Evolutionary conservation across 352 stramenopile genomes (phyloP), one percentile per base, ranked within the genome.

Genomic region (Globisporangium sylvaticum): DNA sequence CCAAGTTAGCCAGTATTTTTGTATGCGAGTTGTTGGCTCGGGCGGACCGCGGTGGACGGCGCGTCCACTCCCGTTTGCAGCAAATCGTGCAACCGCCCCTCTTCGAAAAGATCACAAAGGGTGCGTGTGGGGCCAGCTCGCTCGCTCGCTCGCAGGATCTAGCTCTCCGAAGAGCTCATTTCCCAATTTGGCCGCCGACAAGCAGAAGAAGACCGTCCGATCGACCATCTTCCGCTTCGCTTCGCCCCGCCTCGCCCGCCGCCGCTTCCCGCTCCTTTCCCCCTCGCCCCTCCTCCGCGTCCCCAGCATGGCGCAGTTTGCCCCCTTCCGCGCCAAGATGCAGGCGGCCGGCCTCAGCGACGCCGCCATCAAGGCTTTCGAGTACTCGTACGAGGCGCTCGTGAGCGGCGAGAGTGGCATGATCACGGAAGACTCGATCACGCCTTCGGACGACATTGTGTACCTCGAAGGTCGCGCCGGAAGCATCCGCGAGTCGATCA

Each of bases 311-410:
- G 63, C 78, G 8, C 65, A 78, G 58, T 97, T 93, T 68, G 79
- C 83, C 63, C 82, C 78, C 20, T 96, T 90, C 77, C 84, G 98
- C 83, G 76, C 87, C 72, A 99, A 99, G 88, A 99, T 99, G 97
- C 81, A 96, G 74, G 85, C 85, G 37, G 97, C 97, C 25, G 95
- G 96, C 54, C 91, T 99, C 65, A 97, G 92, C 66, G 82, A 93
- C 42, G 97, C 97, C 22, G 96, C 96, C 65, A 98, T 99, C 81
- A 96, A 97, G 71, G 95, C 97, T 56, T 99, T 99, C 70, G 94
- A 99, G 86, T 98, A 94, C 73, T 98, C 95, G 54, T 99, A 99
- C 84, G 87, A 97, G 57, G 96, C 96, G 31, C 91, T 99, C 52
- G 84, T 96, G 68, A 92, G 88, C 66, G 92, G 92, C 70, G 92